These are phyloP conservation scores for Phlebiopsis flavidoalba DNA, from an alignment of 768 basidiomycete genomes.

Conservation along the genomic window DNA sequence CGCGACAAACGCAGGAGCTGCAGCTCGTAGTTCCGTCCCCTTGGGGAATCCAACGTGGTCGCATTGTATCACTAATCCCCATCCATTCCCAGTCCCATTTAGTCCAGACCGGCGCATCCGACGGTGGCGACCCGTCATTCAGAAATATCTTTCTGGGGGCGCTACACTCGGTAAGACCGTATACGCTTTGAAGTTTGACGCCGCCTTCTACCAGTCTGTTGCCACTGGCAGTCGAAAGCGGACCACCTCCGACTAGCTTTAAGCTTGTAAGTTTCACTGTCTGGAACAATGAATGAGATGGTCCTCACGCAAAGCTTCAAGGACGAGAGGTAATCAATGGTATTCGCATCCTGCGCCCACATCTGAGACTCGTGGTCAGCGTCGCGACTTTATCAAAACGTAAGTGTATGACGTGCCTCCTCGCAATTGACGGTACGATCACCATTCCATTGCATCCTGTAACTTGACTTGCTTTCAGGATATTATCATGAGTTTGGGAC, in stretches of 20 bases:
- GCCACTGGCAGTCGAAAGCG: neutral
- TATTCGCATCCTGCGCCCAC: constrained; percentile 5
- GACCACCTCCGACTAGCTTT: constrained; percentile 6
- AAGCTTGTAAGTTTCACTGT: neutral
- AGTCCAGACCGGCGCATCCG: neutral
- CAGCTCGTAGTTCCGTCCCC: constrained; percentile 31
- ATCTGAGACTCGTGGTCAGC: neutral
- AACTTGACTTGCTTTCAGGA: neutral
- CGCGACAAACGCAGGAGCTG: constrained; percentile 29
- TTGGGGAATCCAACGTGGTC: constrained; percentile 26
- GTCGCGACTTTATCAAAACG: neutral
- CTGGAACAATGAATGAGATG: neutral
- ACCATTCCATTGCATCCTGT: constrained; percentile 4
- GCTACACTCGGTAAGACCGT: constrained; percentile 7
- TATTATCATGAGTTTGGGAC: constrained; percentile 7
- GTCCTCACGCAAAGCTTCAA: neutral
- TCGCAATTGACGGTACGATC: constrained; percentile 22
- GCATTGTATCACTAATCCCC: constrained; percentile 16
- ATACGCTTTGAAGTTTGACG: neutral
- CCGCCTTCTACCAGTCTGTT: constrained; percentile 6
- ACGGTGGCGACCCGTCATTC: neutral
- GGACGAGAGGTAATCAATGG: neutral
- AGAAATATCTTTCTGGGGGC: neutral
- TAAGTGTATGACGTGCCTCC: constrained; percentile 15
- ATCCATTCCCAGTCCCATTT: constrained; percentile 34